Conservation (phyloP, 495 filamentous ascomycete species). For the Letharia lupina region DNA sequence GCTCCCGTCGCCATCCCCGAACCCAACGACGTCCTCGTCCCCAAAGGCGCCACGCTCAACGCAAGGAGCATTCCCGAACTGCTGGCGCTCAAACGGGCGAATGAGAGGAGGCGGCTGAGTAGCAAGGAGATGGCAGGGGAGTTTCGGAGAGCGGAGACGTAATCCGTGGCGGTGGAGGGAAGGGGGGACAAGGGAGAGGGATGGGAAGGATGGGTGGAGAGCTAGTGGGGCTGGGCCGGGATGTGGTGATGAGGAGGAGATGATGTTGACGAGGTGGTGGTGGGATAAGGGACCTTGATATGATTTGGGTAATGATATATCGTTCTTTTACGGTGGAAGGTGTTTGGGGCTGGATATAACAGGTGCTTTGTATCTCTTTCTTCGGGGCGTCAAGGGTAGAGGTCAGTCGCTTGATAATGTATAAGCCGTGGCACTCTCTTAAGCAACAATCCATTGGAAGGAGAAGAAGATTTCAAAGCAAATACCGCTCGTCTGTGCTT, state of each 20-base stretch:
- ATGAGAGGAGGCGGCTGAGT: neutral
- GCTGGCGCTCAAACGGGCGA: neutral
- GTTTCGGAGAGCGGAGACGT: neutral
- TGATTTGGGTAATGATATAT: neutral
- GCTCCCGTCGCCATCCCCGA: neutral
- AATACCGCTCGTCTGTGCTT: no score
- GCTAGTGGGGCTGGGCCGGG: neutral
- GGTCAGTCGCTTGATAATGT: no score
- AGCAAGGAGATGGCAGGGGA: neutral
- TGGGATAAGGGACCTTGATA: neutral
- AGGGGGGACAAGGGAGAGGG: neutral
- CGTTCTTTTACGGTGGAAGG: neutral
- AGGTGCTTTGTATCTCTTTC: neutral
- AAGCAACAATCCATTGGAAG: no score
- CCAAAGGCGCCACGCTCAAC: conserved; percentile 1
- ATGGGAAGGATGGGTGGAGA: neutral
- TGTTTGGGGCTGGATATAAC: no score
- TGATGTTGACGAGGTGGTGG: neutral
- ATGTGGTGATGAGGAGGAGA: neutral
- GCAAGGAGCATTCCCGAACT: conserved; percentile 4
- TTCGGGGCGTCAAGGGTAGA: neutral
- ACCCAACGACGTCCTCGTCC: conserved; percentile 6
- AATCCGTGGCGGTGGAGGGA: neutral
- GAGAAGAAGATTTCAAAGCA: no score
- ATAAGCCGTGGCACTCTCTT: no score